These are phyloP conservation scores for Torrubiella hemipterigena DNA, from an alignment of 2,329 filamentous ascomycete species.

Conservation along the genomic window DNA sequence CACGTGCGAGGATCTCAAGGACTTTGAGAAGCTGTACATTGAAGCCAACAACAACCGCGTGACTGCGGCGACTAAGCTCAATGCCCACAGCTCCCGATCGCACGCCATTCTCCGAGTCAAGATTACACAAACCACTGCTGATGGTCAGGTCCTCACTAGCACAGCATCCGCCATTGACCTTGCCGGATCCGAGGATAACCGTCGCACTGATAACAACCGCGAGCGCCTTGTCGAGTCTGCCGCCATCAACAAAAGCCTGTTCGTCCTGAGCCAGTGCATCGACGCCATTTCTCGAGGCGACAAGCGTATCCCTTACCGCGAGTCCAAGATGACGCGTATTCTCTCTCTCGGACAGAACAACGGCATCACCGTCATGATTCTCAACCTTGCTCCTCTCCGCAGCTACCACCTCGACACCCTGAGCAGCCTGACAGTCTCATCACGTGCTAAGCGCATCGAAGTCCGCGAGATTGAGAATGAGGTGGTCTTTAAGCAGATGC, in stretches of 20 bases:
- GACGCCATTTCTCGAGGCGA: slow-evolving; percentile 75
- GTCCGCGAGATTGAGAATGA: slow-evolving; percentile 94
- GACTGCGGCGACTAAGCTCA: slow-evolving; percentile 83
- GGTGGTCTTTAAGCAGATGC: slow-evolving; percentile 69
- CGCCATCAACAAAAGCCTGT: slow-evolving; percentile 94
- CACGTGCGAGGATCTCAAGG: slow-evolving; percentile 71
- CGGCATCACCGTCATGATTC: slow-evolving; percentile 89
- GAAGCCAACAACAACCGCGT: slow-evolving; percentile 85
- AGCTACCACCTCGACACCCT: slow-evolving; percentile 90
- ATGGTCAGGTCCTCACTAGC: slow-evolving; percentile 58
- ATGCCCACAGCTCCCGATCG: slow-evolving; percentile 79
- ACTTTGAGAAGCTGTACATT: slow-evolving; percentile 83
- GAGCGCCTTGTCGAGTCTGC: slow-evolving; percentile 90
- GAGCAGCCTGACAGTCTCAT: slow-evolving; percentile 89
- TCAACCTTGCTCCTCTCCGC: slow-evolving; percentile 83
- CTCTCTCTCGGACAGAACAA: slow-evolving; percentile 88
- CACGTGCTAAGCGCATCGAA: slow-evolving; percentile 91
- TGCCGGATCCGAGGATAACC: slow-evolving; percentile 90
- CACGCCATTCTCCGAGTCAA: slow-evolving; percentile 89
- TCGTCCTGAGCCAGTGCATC: slow-evolving; percentile 88
- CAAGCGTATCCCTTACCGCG: slow-evolving; percentile 77
- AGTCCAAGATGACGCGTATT: slow-evolving; percentile 96
- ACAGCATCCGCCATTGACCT: slow-evolving; percentile 90
- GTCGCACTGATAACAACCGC: slow-evolving; percentile 85
- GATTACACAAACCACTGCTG: slow-evolving; percentile 64